These are phyloP conservation scores for Gracilaria domingensis DNA, from an alignment of 23 red algal species.

Conservation along the genomic window DNA sequence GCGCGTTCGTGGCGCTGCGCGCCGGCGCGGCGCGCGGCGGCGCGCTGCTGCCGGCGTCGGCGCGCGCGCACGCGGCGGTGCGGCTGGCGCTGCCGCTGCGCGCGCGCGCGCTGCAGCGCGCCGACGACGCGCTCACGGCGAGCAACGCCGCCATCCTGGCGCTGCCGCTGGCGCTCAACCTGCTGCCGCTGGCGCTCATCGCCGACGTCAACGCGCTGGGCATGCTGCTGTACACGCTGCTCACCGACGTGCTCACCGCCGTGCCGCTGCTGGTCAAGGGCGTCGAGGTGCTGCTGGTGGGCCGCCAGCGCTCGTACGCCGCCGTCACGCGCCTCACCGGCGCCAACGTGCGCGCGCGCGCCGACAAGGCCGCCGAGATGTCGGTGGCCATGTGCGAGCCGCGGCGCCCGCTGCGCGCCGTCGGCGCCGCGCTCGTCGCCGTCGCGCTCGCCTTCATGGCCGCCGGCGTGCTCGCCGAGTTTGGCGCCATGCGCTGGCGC, in stretches of 20 bases:
- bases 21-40: neutral
- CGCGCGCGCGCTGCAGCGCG: no score
- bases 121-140: conserved; percentile 1
- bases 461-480: neutral
- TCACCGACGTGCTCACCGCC: conserved; percentile 45
- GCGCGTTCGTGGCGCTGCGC: neutral
- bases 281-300: conserved; percentile 9
- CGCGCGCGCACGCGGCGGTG: neutral
- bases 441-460: conserved; percentile 16
- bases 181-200: conserved; percentile 30
- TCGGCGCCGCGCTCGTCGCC: neutral
- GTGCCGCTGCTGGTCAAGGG: conserved; percentile 47
- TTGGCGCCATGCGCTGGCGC: neutral
- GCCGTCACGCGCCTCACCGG: conserved; percentile 10
- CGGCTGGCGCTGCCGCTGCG: no score
- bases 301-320: neutral
- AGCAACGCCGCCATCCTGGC: conserved; percentile 44
- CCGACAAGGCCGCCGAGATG: neutral
- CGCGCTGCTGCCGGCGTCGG: neutral
- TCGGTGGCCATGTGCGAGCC: neutral
- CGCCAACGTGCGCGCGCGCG: neutral
- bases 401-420: neutral
- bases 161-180: conserved; percentile 37
- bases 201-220: conserved; percentile 42
- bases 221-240: conserved; percentile 46